Evolutionary conservation across 768 basidiomycete species (phyloP).

Genomic region (Tulasnella sp.): DNA sequence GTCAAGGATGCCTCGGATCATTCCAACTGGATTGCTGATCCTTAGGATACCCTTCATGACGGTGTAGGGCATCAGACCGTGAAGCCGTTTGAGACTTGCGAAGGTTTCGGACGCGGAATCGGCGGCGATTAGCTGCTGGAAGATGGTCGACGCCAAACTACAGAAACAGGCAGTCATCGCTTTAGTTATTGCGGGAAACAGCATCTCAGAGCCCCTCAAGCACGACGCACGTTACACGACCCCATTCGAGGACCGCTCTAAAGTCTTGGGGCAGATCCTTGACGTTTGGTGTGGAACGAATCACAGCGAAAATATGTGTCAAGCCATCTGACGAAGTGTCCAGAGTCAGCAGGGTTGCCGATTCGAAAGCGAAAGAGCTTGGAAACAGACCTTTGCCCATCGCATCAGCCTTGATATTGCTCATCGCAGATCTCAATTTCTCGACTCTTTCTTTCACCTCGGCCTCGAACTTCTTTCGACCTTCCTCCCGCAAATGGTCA

Average conservation of each 20-base stretch:
- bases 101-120: conserved; percentile 89
- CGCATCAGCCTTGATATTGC: conserved; percentile 88
- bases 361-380: neutral
- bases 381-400: conserved; percentile 59
- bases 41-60: conserved; percentile 85
- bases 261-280: conserved; percentile 76
- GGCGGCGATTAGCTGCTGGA: conserved; percentile 88
- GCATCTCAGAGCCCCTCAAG: neutral
- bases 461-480: conserved; percentile 69
- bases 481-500: conserved; percentile 80
- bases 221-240: conserved; percentile 77
- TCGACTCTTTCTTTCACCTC: conserved; percentile 87
- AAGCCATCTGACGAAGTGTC: conserved; percentile 64
- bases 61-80: conserved; percentile 96
- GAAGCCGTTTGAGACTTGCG: conserved; percentile 79
- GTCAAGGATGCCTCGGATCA: conserved; percentile 89
- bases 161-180: neutral
- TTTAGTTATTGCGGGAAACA: neutral
- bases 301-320: conserved; percentile 76
- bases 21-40: conserved; percentile 91
- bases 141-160: conserved; percentile 92
- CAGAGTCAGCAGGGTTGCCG: neutral
- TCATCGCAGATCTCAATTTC: conserved; percentile 70
- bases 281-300: conserved; percentile 72
- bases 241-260: conserved; percentile 90